Evolutionary conservation across 2,329 filamentous ascomycete genomes (phyloP).

Genomic region (Diaporthe aspalathi): DNA sequence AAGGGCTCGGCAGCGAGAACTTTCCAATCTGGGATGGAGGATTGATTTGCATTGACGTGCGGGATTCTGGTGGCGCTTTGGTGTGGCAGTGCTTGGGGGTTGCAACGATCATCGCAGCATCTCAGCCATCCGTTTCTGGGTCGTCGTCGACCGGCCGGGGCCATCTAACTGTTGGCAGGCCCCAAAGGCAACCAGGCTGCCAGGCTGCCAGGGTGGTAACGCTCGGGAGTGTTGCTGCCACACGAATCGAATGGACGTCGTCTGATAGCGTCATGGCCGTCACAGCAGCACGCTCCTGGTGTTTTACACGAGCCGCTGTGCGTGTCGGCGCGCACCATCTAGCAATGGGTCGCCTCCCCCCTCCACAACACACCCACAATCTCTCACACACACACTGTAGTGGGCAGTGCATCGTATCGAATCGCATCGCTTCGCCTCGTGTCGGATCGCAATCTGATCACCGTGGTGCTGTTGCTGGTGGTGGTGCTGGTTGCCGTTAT

Average conservation of each 20-base stretch:
- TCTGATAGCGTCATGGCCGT: constrained; percentile 15
- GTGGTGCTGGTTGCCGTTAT: background rate
- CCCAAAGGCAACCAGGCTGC: no score
- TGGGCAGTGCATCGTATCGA: constrained; percentile 23
- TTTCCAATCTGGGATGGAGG: constrained; percentile 28
- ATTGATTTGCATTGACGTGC: constrained; percentile 38
- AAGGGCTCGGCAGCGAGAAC: constrained; percentile 25
- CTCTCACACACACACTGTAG: background rate
- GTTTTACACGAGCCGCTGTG: constrained; percentile 19
- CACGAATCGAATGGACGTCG: background rate
- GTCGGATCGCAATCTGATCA: background rate
- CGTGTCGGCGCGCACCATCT: no score
- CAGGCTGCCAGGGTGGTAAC: background rate
- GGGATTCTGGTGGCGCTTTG: constrained; percentile 14
- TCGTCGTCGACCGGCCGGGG: background rate
- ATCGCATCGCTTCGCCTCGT: background rate
- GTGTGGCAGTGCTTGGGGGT: constrained; percentile 37
- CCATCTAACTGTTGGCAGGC: no score
- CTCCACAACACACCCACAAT: no score
- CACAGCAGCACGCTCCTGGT: constrained; percentile 17
- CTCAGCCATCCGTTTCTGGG: constrained; percentile 4
- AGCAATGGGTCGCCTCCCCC: background rate
- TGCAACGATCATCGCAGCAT: constrained; percentile 29
- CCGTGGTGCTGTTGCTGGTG: background rate
- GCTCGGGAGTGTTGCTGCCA: background rate